phyloP scores from a whole-genome alignment of 306 rosid species.

The Malus sieversii region DNA sequence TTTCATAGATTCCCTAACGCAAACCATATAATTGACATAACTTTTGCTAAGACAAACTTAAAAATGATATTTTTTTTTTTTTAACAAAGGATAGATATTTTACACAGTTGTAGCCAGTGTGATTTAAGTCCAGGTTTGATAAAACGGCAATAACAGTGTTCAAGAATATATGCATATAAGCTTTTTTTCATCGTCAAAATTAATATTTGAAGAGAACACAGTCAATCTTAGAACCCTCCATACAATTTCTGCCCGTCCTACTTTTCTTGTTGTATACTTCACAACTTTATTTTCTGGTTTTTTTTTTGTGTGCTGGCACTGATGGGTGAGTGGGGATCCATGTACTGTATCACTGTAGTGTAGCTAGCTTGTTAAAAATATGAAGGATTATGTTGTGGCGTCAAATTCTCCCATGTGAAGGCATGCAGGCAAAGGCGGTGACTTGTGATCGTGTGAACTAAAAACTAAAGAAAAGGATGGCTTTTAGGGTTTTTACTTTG shows the following conservation, averaged over 20 bases:
- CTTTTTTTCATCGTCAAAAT: background rate
- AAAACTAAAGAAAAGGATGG: conserved; percentile 16
- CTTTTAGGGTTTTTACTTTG: conserved; percentile 17
- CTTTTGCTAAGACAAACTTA: background rate
- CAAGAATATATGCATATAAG: background rate
- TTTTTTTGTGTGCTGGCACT: conserved; percentile 21
- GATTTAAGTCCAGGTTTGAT: no score
- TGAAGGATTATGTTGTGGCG: conserved; percentile 18
- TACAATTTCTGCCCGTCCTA: background rate
- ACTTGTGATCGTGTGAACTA: background rate
- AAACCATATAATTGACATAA: background rate
- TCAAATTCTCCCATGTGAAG: conserved; percentile 20
- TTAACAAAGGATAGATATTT: no score
- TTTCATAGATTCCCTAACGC: background rate
- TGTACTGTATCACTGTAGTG: background rate
- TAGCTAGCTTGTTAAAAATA: background rate
- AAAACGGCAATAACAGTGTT: background rate
- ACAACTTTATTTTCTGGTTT: background rate
- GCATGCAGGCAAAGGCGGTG: background rate
- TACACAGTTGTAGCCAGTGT: no score
- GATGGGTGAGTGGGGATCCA: conserved; percentile 44
- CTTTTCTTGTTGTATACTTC: background rate
- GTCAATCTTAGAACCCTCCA: background rate
- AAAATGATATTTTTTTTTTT: background rate
- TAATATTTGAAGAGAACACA: background rate